These are phyloP conservation scores for Cryptosporidium sp. DNA, from an alignment of 169 alveolate species.

Conservation along the genomic window DNA sequence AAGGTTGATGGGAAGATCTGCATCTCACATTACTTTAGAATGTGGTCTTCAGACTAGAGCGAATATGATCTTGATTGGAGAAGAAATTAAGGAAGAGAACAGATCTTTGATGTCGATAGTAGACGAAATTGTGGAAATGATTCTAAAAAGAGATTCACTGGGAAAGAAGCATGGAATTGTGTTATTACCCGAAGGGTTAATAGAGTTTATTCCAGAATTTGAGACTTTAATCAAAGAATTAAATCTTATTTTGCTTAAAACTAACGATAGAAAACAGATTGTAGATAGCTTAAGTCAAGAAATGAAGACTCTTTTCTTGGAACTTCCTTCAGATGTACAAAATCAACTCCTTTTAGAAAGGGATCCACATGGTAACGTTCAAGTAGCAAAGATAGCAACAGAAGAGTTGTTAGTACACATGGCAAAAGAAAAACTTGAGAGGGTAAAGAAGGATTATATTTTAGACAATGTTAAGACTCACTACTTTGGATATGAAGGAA, in stretches of 20 bases:
- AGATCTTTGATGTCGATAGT: slow-evolving; percentile 82
- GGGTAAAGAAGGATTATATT: slow-evolving; percentile 67
- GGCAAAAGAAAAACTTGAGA: slow-evolving; percentile 41
- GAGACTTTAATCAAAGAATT: slow-evolving; percentile 82
- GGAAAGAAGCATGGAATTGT: slow-evolving; percentile 86
- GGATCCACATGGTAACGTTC: slow-evolving; percentile 92
- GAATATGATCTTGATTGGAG: slow-evolving; percentile 82
- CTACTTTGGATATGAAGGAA: slow-evolving; percentile 91
- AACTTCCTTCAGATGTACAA: slow-evolving; percentile 84
- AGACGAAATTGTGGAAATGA: slow-evolving; percentile 83
- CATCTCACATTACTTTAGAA: slow-evolving; percentile 90
- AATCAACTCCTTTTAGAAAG: slow-evolving; percentile 87
- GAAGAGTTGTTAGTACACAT: slow-evolving; percentile 84
- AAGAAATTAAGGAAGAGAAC: slow-evolving; percentile 83
- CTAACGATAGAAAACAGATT: slow-evolving; percentile 52
- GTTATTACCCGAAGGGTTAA: slow-evolving; percentile 89
- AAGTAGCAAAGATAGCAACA: slow-evolving; percentile 90
- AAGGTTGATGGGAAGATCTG: slow-evolving; percentile 91
- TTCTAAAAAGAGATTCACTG: slow-evolving; percentile 79
- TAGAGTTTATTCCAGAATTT: slow-evolving; percentile 89
- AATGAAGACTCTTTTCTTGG: slow-evolving; percentile 70
- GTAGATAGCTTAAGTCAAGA: slow-evolving; percentile 75
- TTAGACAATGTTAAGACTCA: slow-evolving; percentile 83
- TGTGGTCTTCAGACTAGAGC: slow-evolving; percentile 86
- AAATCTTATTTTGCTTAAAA: slow-evolving; percentile 15